Evolutionary conservation across 2,329 filamentous ascomycete genomes (phyloP).

Genomic region (Curvularia lunata): DNA sequence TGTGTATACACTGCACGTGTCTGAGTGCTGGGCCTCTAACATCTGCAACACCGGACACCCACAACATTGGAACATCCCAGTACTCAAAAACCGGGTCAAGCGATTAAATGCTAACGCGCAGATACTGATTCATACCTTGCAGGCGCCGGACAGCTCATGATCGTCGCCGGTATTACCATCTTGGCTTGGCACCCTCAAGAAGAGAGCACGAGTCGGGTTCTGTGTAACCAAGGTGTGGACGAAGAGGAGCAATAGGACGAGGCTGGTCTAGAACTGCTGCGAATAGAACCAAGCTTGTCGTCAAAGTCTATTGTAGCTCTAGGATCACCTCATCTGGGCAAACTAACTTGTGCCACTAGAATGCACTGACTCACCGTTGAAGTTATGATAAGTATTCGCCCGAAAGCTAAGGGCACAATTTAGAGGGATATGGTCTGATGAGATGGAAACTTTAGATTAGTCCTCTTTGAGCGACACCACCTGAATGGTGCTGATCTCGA

Average conservation of each 20-base stretch:
- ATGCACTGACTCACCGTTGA: not conserved
- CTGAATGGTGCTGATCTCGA: not conserved
- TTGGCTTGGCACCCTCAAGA: not conserved
- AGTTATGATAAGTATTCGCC: not conserved
- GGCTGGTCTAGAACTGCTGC: not conserved
- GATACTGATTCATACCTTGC: too few relatives aligned
- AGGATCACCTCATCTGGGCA: not conserved
- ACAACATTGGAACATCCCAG: not conserved
- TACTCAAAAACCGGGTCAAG: not conserved
- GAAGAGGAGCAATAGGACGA: not conserved
- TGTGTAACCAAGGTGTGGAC: not conserved
- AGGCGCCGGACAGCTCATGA: not conserved
- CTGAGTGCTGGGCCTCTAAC: not conserved
- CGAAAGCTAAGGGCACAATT: not conserved
- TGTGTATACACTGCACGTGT: not conserved
- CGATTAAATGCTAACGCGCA: not conserved
- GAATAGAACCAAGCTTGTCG: not conserved
- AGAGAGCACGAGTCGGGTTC: not conserved
- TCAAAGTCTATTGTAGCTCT: not conserved
- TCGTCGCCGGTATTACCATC: not conserved
- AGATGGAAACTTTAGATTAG: not conserved
- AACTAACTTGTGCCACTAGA: not conserved
- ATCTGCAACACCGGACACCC: not conserved
- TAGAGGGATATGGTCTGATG: not conserved
- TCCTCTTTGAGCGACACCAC: not conserved